Evolutionary conservation across 768 basidiomycete genomes (phyloP), one percentile per base, ranked within the genome.

Genomic region (Suillus subalutaceus): DNA sequence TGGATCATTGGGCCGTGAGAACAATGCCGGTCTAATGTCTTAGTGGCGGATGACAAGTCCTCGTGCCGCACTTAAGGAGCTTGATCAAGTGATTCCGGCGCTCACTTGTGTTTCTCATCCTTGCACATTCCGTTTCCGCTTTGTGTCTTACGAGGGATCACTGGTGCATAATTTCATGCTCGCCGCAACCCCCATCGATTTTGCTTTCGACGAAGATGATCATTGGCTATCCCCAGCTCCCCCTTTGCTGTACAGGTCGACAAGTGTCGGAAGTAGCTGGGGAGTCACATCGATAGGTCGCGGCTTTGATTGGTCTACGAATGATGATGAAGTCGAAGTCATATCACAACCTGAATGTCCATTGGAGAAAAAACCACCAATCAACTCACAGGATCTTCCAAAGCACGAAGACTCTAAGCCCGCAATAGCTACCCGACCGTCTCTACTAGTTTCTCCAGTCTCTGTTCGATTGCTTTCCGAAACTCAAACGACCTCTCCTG

Each of bases 271-370:
- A 40, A 86, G 87, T 67, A 93, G 91, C 77, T 94, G 91, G 91
- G 90, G 90, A 8, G 92, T 94, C 67, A 94, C 93, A 23, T 92
- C 87, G 44, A 89, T 94, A 57, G 93, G 93, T 13, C 86, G 90
- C 57, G 93, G 93, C 20, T 93, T 92, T 73, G 82, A 91, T 76
- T 93, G 92, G 90, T 83, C 82, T 64, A 78, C 82, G 65, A 79
- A 78, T 52, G 81, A 81, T 43, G 73, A 78, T 43, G 68, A 63
- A 60, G 8, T 68, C 52, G 66, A 50, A 48, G 44, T 63, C 38
- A 44, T 32, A 43, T 53, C 65, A 32, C 41, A 70, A 35, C 23
- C 63, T 46, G 20, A 59, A 35, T 46, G 61, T 20, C 48, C 71
- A 56, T 48, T 67, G 43, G 68, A 62, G 55, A 41, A 64, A 53